phyloP scores from a whole-genome alignment of 1,284 basidiomycete species.

The Cryptococcus sp. region DNA sequence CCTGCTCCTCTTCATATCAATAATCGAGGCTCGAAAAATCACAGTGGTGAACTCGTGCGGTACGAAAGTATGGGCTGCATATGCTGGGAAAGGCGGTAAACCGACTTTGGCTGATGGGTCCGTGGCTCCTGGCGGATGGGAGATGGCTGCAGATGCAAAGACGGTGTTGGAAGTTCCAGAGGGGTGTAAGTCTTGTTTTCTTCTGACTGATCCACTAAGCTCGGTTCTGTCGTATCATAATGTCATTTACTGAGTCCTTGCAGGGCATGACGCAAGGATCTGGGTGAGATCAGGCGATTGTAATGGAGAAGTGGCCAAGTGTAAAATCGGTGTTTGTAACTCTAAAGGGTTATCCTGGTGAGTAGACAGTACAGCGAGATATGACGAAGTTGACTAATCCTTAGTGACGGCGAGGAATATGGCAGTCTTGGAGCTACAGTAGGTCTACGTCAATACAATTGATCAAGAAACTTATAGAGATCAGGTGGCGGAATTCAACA shows the following conservation, averaged over 20 bases:
- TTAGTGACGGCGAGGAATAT: conserved; percentile 7
- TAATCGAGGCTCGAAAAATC: background rate
- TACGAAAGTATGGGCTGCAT: conserved; percentile 1
- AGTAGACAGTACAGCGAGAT: background rate
- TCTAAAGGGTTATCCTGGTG: conserved; percentile 11
- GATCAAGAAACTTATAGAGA: background rate
- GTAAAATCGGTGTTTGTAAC: conserved; percentile 16
- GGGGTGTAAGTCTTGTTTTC: conserved; percentile 1
- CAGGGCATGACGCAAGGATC: conserved; percentile 3
- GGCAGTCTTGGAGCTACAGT: conserved; percentile 16
- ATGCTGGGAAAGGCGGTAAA: background rate
- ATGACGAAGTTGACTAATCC: background rate
- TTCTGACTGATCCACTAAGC: background rate
- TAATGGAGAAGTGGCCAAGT: conserved; percentile 8
- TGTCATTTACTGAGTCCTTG: too few species aligned
- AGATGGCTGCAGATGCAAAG: background rate
- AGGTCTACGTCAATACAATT: background rate
- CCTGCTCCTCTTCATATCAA: too few species aligned
- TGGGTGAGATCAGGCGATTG: conserved; percentile 14
- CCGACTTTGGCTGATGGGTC: background rate
- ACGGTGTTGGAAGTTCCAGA: conserved; percentile 3
- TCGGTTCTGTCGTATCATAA: background rate
- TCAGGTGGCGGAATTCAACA: conserved; percentile 19
- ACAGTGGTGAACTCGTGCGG: conserved; percentile 4
- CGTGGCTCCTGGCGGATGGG: conserved; percentile 1